Evolutionary conservation across 345 rosid species (phyloP).

Genomic region (Atalantia buxifolia): DNA sequence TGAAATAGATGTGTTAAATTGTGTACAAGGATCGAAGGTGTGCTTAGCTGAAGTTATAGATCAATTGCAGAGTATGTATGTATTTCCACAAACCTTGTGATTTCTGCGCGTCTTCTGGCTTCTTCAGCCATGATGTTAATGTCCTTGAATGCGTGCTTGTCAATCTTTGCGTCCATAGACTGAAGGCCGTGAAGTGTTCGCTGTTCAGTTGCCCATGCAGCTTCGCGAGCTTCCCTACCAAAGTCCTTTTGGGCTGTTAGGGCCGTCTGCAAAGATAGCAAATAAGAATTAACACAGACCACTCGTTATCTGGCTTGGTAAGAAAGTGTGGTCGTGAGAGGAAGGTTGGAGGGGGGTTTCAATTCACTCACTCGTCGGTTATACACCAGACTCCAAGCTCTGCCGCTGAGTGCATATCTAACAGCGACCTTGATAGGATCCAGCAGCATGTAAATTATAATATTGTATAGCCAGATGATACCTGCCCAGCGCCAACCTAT

Average conservation of each 20-base stretch:
- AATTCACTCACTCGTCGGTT: constrained; percentile 56
- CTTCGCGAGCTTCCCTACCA: constrained; percentile 54
- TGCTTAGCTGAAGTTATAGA: not conserved
- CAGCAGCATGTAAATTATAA: constrained; percentile 55
- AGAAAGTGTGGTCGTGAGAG: not conserved
- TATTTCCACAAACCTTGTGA: constrained; percentile 44
- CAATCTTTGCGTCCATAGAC: constrained; percentile 33
- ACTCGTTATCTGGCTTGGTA: not conserved
- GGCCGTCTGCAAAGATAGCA: constrained; percentile 39
- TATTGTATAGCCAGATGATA: constrained; percentile 75
- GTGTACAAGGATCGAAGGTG: not conserved
- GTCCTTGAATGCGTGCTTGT: constrained; percentile 44
- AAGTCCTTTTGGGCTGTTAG: constrained; percentile 55
- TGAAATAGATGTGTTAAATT: not conserved
- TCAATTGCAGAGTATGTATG: not conserved
- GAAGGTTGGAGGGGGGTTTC: not conserved
- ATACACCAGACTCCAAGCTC: constrained; percentile 64
- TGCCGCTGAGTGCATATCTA: constrained; percentile 70
- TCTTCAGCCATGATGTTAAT: constrained; percentile 55
- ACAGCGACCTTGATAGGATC: constrained; percentile 87
- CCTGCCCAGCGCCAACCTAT: constrained; percentile 85
- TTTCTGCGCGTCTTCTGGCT: constrained; percentile 62
- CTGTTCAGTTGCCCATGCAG: constrained; percentile 65
- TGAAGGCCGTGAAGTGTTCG: constrained; percentile 52
- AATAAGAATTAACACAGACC: not conserved